Conservation (phyloP, 768 basidiomycete genomes). For the Atractiella rhizophila region DNA sequence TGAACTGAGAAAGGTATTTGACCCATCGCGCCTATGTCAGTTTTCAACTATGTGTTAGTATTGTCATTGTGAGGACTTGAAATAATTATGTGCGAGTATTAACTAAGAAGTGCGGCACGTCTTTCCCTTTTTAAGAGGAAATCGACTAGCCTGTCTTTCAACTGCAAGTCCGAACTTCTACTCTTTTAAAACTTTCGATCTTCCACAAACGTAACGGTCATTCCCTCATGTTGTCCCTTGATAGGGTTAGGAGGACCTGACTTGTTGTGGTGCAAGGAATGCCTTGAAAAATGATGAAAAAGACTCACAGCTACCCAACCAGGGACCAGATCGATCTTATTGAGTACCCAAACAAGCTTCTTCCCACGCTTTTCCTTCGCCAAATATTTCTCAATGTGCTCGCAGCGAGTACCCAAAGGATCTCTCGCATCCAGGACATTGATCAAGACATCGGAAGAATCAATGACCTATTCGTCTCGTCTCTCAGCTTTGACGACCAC, state of each 20-base stretch:
- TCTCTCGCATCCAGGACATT: slow-evolving; percentile 90
- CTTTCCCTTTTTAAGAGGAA: too few species aligned
- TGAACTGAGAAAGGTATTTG: slow-evolving; percentile 74
- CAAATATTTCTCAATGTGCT: slow-evolving; percentile 73
- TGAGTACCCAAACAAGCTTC: slow-evolving; percentile 83
- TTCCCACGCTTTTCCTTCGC: slow-evolving; percentile 93
- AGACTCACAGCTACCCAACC: slow-evolving; percentile 90
- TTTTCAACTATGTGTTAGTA: too few species aligned
- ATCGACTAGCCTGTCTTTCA: too few species aligned
- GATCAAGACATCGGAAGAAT: slow-evolving; percentile 86
- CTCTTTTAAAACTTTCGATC: slow-evolving; percentile 19
- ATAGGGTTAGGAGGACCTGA: too few species aligned
- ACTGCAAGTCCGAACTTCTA: too few species aligned
- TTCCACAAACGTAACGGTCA: slow-evolving; percentile 32
- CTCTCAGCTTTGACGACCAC: too few species aligned
- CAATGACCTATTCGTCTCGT: slow-evolving; percentile 42
- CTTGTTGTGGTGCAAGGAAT: too few species aligned
- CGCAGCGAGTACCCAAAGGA: slow-evolving; percentile 81
- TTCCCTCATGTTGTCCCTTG: slow-evolving; percentile 1
- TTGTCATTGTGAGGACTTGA: too few species aligned
- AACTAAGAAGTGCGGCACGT: slow-evolving; percentile 24
- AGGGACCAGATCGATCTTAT: slow-evolving; percentile 95
- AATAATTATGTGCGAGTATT: slow-evolving; percentile 3
- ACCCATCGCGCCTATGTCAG: slow-evolving; percentile 87
- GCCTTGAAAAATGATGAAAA: too few species aligned